phyloP scores from a whole-genome alignment of 1,284 basidiomycete species.

The Microbotryum intermedium region DNA sequence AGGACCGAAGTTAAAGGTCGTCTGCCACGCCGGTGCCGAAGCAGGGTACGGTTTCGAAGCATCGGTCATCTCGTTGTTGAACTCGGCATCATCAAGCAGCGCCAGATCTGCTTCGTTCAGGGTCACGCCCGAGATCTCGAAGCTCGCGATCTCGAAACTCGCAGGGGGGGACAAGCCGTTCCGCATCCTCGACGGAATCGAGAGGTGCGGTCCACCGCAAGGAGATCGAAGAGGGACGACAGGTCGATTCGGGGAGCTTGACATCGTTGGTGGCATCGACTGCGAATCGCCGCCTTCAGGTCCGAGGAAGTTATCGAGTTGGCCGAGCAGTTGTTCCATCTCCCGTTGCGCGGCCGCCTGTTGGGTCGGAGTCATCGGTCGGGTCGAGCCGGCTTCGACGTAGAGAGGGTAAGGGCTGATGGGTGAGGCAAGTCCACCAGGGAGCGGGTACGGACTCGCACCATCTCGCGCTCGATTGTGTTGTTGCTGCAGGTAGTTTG shows the following conservation, averaged over 20 bases:
- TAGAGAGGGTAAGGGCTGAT: too few species aligned
- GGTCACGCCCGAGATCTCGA: constrained; percentile 19
- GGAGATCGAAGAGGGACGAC: too few species aligned
- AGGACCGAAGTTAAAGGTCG: constrained; percentile 11
- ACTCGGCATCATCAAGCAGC: constrained; percentile 11
- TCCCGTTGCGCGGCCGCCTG: neutral
- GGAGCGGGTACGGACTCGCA: neutral
- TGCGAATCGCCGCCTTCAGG: too few species aligned
- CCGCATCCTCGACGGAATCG: too few species aligned
- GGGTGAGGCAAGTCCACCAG: neutral
- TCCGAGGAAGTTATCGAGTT: neutral
- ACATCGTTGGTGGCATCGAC: neutral
- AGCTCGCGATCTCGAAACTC: neutral
- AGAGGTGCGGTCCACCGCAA: too few species aligned
- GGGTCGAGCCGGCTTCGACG: neutral
- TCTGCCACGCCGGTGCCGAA: constrained; percentile 22
- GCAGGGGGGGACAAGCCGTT: neutral
- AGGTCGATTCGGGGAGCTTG: neutral
- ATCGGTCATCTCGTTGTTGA: neutral
- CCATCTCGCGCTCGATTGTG: neutral
- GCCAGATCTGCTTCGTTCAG: constrained; percentile 15
- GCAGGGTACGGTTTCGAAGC: constrained; percentile 2
- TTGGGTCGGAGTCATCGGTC: neutral
- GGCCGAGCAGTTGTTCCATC: neutral
- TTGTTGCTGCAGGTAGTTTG: neutral